phyloP scores from a whole-genome alignment of 371 early-diverging fungal genomes.

The Syncephalastrum racemosum region DNA sequence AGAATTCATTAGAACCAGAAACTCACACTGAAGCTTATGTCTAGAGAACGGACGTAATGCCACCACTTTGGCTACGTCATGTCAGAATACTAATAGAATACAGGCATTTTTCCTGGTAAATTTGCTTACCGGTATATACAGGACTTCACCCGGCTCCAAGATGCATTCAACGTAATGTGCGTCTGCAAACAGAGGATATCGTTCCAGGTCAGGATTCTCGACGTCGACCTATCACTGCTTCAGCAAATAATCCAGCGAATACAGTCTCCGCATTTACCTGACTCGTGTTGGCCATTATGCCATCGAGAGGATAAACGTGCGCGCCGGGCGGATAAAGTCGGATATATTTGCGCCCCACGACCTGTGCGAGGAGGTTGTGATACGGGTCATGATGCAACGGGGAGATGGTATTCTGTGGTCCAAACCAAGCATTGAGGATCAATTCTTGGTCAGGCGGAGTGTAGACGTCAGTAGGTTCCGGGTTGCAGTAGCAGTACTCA shows the following conservation, averaged over 20 bases:
- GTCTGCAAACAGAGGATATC: slow-evolving; percentile 54
- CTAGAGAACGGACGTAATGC: slow-evolving; percentile 87
- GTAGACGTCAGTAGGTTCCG: slow-evolving; percentile 29
- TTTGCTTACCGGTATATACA: slow-evolving; percentile 85
- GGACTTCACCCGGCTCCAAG: slow-evolving; percentile 77
- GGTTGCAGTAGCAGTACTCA: slow-evolving; percentile 72
- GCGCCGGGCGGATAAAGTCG: slow-evolving; percentile 64
- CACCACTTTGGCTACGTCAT: slow-evolving; percentile 72
- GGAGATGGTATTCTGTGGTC: slow-evolving; percentile 82
- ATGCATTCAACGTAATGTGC: slow-evolving; percentile 70
- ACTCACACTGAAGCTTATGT: slow-evolving; percentile 80
- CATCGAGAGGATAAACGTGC: slow-evolving; percentile 59
- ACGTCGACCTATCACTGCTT: slow-evolving; percentile 55
- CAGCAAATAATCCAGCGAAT: not conserved
- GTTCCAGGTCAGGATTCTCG: slow-evolving; percentile 55
- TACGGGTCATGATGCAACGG: slow-evolving; percentile 88
- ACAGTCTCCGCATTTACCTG: slow-evolving; percentile 45
- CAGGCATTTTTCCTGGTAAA: not conserved
- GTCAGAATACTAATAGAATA: slow-evolving; percentile 4
- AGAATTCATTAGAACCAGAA: slow-evolving; percentile 72
- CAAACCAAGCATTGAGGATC: slow-evolving; percentile 86
- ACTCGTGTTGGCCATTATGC: slow-evolving; percentile 77
- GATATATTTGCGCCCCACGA: slow-evolving; percentile 83
- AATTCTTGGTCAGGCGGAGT: slow-evolving; percentile 46
- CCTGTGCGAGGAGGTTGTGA: slow-evolving; percentile 86